Evolutionary conservation across 2,329 filamentous ascomycete genomes (phyloP).

Genomic region (Aspergillus awamori): DNA sequence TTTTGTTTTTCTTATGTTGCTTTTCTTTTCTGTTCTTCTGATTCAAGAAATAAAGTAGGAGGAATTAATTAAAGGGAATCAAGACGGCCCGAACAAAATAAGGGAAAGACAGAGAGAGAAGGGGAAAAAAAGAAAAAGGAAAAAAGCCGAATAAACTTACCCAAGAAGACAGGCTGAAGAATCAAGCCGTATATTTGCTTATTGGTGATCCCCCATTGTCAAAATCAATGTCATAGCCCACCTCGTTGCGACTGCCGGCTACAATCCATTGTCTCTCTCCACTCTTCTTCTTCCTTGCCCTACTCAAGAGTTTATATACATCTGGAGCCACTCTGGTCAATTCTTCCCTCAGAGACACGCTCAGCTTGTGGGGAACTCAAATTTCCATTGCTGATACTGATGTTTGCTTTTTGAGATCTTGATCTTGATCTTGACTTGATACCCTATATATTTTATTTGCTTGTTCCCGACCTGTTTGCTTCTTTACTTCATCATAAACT

Average conservation of each 20-base stretch:
- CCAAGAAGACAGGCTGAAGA: constrained; percentile 9
- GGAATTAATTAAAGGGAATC: neutral
- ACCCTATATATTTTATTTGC: constrained; percentile 22
- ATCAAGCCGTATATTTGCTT: constrained; percentile 17
- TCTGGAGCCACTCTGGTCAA: neutral
- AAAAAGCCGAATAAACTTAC: constrained; percentile 8
- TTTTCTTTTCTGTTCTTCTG: no score
- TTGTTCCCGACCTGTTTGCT: constrained; percentile 19
- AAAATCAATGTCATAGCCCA: constrained; percentile 19
- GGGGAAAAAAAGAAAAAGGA: neutral
- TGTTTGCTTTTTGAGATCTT: constrained; percentile 20
- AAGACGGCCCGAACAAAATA: neutral
- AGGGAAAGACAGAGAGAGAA: neutral
- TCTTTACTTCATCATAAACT: constrained; percentile 14
- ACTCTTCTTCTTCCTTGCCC: neutral
- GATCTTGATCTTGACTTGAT: constrained; percentile 13
- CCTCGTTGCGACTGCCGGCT: constrained; percentile 15
- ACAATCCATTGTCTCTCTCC: constrained; percentile 8
- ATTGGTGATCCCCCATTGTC: constrained; percentile 21
- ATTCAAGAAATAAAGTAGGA: neutral
- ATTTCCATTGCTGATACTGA: constrained; percentile 9
- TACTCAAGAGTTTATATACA: constrained; percentile 15
- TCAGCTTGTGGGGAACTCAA: constrained; percentile 7
- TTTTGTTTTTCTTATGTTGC: neutral
- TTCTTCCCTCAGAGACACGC: neutral